Evolutionary conservation across 192 early-diverging fungal genomes (phyloP), one percentile per base, ranked within the genome.

Genomic region (Coemansia sp.): DNA sequence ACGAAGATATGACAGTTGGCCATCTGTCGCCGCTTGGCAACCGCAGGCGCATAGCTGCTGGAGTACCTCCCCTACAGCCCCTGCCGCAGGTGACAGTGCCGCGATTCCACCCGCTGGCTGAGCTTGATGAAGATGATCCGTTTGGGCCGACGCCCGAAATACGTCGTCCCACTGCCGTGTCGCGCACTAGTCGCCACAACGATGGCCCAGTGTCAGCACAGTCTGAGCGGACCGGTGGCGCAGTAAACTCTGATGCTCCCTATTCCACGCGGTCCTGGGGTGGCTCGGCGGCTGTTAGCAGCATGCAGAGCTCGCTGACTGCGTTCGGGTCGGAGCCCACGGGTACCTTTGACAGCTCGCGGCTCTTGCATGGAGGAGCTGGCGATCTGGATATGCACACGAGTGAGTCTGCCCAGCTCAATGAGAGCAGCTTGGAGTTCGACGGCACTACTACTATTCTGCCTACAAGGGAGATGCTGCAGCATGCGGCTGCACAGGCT

Each of bases 401-500:
- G 3, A 21, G 42, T 11, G 68, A 66, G 4, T 67, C 51, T 16
- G 51, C 26, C 59, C 72, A 42, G 38, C 51, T 71, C 21, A 69
- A 74, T 7, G 57, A 60, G 56, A 51, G 61, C 23, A 69, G 67
- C 37, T 50, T 50, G 48, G 46, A 39, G 39, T 45, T 74, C 14
- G 77, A 80, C 34, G 77, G 77, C 23, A 80, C 77, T 0, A 80
- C 77, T 6, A 71, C 65, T 2, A 74, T 80, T 50, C 64, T 80
- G 33, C 77, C 77, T 8, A 80, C 77, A 6, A 72, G 77, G 36
- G 77, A 80, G 57, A 74, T 80, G 77, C 66, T 80, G 37, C 72
- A 71, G 73, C 77, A 61, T 13, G 77, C 77, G 14, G 51, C 51
- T 2, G 77, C 77, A 0, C 72, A 62, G 18, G 65, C 36, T 5